phyloP scores from a whole-genome alignment of 1,284 basidiomycete genomes.

The Boletus sp. region DNA sequence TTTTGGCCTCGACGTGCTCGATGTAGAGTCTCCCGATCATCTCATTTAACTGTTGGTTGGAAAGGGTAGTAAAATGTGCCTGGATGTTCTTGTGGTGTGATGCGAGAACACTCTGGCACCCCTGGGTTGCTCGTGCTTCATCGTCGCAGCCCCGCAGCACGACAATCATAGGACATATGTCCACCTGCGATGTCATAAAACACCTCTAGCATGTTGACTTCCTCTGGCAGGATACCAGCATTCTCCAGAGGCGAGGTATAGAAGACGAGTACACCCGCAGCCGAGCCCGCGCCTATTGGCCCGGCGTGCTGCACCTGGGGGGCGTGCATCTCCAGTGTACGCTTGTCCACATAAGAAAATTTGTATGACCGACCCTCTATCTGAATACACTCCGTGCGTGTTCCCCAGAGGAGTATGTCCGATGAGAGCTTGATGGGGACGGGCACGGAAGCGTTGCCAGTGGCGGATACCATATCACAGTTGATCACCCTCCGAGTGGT shows the following conservation, averaged over 20 bases:
- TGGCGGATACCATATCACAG: not conserved
- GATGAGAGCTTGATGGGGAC: not conserved
- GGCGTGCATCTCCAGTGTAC: not conserved
- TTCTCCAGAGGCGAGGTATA: not conserved
- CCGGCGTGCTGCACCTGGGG: not conserved
- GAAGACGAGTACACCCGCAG: not conserved
- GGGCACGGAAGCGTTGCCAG: not conserved
- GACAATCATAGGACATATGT: not conserved
- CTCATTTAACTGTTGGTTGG: not conserved
- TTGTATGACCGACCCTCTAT: not conserved
- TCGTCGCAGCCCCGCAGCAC: not conserved
- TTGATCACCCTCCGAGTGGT: not conserved
- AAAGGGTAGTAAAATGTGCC: not conserved
- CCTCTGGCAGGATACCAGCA: not conserved
- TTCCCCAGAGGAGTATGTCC: not conserved
- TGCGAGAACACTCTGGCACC: not conserved
- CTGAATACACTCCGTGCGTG: not conserved
- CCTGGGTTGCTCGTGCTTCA: not conserved
- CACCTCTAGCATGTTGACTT: not conserved
- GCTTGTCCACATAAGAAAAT: not conserved
- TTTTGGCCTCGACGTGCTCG: not conserved
- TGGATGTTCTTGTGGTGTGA: not conserved
- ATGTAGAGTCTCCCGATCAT: not conserved
- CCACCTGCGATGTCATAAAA: conserved; percentile 1
- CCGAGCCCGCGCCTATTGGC: not conserved